Percentiles rank a stretch among this genome's conserved stretches.
phyloP scores from a whole-genome alignment of 352 stramenopile genomes.

The Globisporangium irregulare region DNA sequence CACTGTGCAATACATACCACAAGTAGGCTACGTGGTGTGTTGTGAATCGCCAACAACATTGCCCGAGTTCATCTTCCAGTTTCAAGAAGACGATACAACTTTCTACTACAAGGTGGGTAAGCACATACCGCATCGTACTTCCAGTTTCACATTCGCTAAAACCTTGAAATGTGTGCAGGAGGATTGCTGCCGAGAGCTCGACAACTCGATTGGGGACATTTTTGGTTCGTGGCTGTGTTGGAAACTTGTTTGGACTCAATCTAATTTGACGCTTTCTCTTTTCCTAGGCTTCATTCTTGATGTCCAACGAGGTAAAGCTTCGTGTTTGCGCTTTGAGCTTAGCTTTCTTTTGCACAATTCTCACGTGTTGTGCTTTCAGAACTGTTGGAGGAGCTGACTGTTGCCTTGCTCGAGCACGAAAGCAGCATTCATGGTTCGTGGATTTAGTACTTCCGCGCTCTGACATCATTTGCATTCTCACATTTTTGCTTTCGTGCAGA shows the following conservation, averaged over 20 bases:
- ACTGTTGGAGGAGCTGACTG: slow-evolving; percentile 70
- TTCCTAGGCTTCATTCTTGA: slow-evolving; percentile 73
- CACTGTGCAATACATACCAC: slow-evolving; percentile 84
- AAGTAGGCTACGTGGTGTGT: slow-evolving; percentile 85
- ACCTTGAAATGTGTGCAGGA: slow-evolving; percentile 33
- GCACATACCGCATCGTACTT: not conserved
- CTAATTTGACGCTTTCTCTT: not conserved
- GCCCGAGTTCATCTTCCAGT: slow-evolving; percentile 83
- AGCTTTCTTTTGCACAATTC: not conserved
- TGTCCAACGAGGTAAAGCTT: slow-evolving; percentile 58
- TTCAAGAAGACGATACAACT: slow-evolving; percentile 82
- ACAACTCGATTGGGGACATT: slow-evolving; percentile 79
- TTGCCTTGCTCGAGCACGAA: slow-evolving; percentile 70
- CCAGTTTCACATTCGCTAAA: not conserved
- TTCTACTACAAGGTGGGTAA: slow-evolving; percentile 83
- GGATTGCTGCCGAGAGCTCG: slow-evolving; percentile 71
- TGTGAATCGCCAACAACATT: slow-evolving; percentile 66
- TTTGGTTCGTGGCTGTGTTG: slow-evolving; percentile 39
- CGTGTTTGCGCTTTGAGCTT: not conserved
- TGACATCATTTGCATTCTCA: not conserved
- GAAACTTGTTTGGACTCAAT: slow-evolving; percentile 5
- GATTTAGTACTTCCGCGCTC: not conserved
- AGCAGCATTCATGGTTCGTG: slow-evolving; percentile 55
- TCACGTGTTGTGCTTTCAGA: slow-evolving; percentile 29
- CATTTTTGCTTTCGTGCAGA: slow-evolving; percentile 31